phyloP scores from a whole-genome alignment of 2,329 filamentous ascomycete genomes.

The Hymenoscyphus scutula region DNA sequence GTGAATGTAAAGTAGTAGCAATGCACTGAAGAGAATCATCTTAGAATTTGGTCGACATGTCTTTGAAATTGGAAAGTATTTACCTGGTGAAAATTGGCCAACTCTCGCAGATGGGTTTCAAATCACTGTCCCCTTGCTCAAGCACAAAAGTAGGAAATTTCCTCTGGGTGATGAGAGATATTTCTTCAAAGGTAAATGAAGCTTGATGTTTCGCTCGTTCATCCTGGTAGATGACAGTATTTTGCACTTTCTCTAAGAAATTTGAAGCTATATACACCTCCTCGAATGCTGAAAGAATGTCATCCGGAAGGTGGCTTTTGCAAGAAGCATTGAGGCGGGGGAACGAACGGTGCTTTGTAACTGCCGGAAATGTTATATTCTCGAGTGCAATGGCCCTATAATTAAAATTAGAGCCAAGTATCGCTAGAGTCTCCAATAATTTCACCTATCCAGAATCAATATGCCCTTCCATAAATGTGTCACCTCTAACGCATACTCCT shows the following conservation, averaged over 20 bases:
- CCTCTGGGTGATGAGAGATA: background rate
- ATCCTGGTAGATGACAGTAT: background rate
- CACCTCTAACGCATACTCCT: slow-evolving; percentile 3
- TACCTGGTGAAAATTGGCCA: background rate
- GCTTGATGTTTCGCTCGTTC: background rate
- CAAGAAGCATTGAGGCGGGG: background rate
- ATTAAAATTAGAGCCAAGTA: background rate
- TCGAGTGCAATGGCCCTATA: background rate
- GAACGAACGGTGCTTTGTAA: background rate
- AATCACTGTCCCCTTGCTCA: background rate
- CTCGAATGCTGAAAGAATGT: background rate
- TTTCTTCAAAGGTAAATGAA: background rate
- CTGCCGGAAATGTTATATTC: background rate
- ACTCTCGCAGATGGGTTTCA: background rate
- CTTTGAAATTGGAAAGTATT: background rate
- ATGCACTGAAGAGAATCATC: background rate
- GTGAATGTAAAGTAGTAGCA: background rate
- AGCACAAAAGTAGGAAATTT: background rate
- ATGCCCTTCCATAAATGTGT: background rate
- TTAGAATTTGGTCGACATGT: background rate
- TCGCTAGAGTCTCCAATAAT: background rate
- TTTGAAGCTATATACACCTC: background rate
- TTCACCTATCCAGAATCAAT: slow-evolving; percentile 6
- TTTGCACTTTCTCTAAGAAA: background rate
- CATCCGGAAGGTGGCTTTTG: background rate